Conservation (phyloP, 768 basidiomycete genomes). For the Boletus edulis region DNA sequence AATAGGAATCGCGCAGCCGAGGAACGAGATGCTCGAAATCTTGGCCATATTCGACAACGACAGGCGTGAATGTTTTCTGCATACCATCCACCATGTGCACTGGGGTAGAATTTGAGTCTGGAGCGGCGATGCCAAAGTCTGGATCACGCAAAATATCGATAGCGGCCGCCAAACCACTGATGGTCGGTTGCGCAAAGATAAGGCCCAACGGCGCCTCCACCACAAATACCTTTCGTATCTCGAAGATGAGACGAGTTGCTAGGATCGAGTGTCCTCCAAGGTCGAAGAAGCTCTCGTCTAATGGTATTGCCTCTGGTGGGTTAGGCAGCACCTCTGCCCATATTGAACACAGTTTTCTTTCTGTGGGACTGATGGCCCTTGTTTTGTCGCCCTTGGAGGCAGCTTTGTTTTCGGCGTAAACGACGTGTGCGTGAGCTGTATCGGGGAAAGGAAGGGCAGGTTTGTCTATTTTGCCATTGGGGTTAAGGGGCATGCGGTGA, state of each 20-base stretch:
- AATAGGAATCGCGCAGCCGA: slow-evolving; percentile 60
- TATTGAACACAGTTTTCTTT: slow-evolving; percentile 77
- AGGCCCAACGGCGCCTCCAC: slow-evolving; percentile 88
- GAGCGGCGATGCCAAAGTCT: slow-evolving; percentile 70
- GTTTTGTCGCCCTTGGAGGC: slow-evolving; percentile 28
- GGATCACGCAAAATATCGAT: slow-evolving; percentile 73
- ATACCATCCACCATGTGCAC: slow-evolving; percentile 6
- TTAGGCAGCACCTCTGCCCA: slow-evolving; percentile 83
- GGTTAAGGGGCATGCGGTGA: slow-evolving; percentile 93
- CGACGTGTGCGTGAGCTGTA: slow-evolving; percentile 61
- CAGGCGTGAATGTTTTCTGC: slow-evolving; percentile 21
- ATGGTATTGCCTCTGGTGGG: slow-evolving; percentile 70
- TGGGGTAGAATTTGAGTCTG: slow-evolving; percentile 24
- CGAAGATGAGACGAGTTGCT: slow-evolving; percentile 95
- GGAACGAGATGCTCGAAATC: slow-evolving; percentile 68
- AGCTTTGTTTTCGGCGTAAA: slow-evolving; percentile 40
- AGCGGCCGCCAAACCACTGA: slow-evolving; percentile 69
- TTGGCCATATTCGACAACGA: slow-evolving; percentile 66
- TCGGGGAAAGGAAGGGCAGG: slow-evolving; percentile 98
- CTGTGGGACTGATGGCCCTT: slow-evolving; percentile 59
- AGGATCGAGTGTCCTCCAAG: slow-evolving; percentile 98
- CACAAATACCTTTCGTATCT: slow-evolving; percentile 90
- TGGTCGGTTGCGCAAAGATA: slow-evolving; percentile 89
- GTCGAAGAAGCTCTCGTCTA: slow-evolving; percentile 97
- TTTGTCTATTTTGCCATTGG: slow-evolving; percentile 99